These are phyloP conservation scores for Pseudisothecium myosuroides DNA, from an alignment of 225 moss, liverwort and hornwort genomes.

Conservation along the genomic window DNA sequence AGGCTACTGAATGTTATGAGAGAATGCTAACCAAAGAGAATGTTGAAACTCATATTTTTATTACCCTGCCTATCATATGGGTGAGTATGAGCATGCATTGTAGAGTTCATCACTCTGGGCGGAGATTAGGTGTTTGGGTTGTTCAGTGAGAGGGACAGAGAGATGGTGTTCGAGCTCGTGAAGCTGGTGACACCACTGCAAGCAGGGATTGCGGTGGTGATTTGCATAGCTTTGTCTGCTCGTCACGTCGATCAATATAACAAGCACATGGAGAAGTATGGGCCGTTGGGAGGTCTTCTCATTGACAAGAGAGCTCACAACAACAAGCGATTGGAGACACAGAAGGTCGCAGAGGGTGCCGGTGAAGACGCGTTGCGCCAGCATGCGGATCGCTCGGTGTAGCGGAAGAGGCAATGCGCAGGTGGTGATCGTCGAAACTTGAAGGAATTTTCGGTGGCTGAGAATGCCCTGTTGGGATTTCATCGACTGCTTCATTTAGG, in stretches of 20 bases:
- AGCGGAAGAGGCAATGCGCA: not conserved
- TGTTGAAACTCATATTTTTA: too few species aligned
- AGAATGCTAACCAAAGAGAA: too few species aligned
- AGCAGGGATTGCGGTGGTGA: conserved; percentile 34
- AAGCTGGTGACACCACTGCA: conserved; percentile 43
- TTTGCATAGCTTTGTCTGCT: conserved; percentile 26
- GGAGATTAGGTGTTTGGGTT: not conserved
- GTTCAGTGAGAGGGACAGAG: not conserved
- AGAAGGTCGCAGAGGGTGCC: not conserved
- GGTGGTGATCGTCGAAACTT: not conserved
- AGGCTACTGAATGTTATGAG: too few species aligned
- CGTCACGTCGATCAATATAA: conserved; percentile 33
- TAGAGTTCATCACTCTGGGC: not conserved
- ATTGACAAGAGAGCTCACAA: conserved; percentile 6
- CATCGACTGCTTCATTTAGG: too few species aligned
- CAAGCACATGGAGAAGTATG: conserved; percentile 36
- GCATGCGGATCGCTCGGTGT: not conserved
- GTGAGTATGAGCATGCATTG: not conserved
- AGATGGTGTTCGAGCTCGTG: conserved; percentile 32
- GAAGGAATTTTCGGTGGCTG: not conserved
- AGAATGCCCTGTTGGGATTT: not conserved
- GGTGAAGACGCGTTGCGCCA: not conserved
- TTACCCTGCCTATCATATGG: too few species aligned
- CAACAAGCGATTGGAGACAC: not conserved
- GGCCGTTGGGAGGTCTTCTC: conserved; percentile 4